A percentile compares a stretch with the other conserved stretches of the same genome.
Evolutionary conservation across 768 basidiomycete species (phyloP).

Genomic region (Boletellus sp.): DNA sequence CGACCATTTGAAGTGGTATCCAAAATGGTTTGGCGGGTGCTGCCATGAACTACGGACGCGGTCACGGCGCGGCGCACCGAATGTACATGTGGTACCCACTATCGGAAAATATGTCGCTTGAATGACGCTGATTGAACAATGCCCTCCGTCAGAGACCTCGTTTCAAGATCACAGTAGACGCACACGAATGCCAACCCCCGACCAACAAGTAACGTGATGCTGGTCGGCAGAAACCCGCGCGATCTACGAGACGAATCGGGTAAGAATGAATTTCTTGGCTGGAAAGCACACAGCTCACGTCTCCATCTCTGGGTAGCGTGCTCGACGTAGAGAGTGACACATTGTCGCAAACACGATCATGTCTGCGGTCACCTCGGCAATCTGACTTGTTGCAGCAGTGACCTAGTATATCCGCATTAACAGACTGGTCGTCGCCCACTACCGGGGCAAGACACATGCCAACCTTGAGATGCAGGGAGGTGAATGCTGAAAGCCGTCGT

Average conservation of each 20-base stretch:
- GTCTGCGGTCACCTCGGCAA: constrained; percentile 7
- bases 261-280: neutral
- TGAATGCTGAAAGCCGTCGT: constrained; percentile 20
- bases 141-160: neutral
- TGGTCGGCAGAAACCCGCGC: neutral
- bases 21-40: constrained; percentile 21
- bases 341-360: constrained; percentile 13
- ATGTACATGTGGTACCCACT: constrained; percentile 13
- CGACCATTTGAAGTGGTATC: constrained; percentile 28
- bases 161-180: constrained; percentile 4
- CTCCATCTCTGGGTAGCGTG: constrained; percentile 12
- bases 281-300: constrained; percentile 10
- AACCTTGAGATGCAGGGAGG: constrained; percentile 18
- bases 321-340: constrained; percentile 19
- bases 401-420: constrained; percentile 3
- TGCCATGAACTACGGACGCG: constrained; percentile 18
- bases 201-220: constrained; percentile 3
- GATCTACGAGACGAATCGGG: constrained; percentile 9
- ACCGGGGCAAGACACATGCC: neutral
- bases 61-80: neutral
- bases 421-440: neutral
- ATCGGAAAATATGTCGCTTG: constrained; percentile 18
- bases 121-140: constrained; percentile 7
- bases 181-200: constrained; percentile 26
- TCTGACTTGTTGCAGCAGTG: constrained; percentile 10